Evolutionary conservation across 2,329 filamentous ascomycete species (phyloP).

Genomic region (Myrmaecium sp.): DNA sequence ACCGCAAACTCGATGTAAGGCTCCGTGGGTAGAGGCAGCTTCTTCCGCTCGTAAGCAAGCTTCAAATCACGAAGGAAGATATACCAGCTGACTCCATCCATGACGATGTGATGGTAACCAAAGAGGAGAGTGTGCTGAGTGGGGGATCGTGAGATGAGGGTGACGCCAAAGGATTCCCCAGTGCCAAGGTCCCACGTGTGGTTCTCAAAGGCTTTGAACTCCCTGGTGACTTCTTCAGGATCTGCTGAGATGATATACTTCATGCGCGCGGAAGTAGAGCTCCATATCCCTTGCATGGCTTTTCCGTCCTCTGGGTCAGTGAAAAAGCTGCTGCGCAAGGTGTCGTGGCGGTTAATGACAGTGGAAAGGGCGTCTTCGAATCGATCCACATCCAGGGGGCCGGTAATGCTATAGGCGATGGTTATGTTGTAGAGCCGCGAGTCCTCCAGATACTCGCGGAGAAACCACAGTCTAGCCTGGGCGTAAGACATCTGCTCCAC

Average conservation of each 20-base stretch:
- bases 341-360: constrained; percentile 16
- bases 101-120: constrained; percentile 31
- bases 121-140: constrained; percentile 26
- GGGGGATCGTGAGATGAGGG: constrained; percentile 18
- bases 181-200: constrained; percentile 23
- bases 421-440: constrained; percentile 25
- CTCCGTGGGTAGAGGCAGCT: constrained; percentile 7
- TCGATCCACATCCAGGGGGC: constrained; percentile 13
- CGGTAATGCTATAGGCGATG: constrained; percentile 14
- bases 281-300: constrained; percentile 11
- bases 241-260: constrained; percentile 4
- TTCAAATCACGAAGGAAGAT: constrained; percentile 29
- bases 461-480: constrained; percentile 28
- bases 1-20: constrained; percentile 23
- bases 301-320: constrained; percentile 7
- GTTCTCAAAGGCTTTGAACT: constrained; percentile 11
- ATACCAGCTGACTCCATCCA: constrained; percentile 31
- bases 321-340: constrained; percentile 18
- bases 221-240: constrained; percentile 7
- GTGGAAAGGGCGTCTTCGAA: constrained; percentile 18
- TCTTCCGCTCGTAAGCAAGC: constrained; percentile 21
- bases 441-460: constrained; percentile 17
- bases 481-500: constrained; percentile 20
- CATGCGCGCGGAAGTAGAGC: constrained; percentile 12
- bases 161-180: constrained; percentile 18